Evolutionary conservation across 2,329 filamentous ascomycete species (phyloP), one percentile per base, ranked within the genome.

Genomic region (Rutstroemia sp.): DNA sequence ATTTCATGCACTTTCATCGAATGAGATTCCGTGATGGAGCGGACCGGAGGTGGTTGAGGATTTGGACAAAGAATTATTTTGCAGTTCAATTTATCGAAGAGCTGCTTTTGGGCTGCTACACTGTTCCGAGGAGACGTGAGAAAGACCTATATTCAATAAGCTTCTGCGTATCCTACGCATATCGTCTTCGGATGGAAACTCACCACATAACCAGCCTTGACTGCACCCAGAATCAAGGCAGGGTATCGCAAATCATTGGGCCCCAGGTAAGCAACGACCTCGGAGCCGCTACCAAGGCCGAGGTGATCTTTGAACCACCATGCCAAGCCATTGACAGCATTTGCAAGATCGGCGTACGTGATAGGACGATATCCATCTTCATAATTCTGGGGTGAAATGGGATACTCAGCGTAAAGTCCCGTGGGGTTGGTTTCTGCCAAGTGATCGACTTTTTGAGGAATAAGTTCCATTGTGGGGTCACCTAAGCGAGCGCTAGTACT

Each of bases 181-280:
- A n/a, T n/a, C n/a, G n/a, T n/a, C n/a, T n/a, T n/a, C n/a, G n/a
- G n/a, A n/a, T n/a, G n/a, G n/a, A n/a, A n/a, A n/a, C 18, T 25
- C 5, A 50, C 49, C 14, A 46, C 37, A 8, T 53, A 53, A 9
- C 42, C 54, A 45, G 54, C 30, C 30, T 56, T 53, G 18, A 47
- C 30, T 3, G 41, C 49, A 10, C 39, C 42, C 9, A 57, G 18
- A 5, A 53, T 39, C 5, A 47, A 27, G 16, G 48, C 41, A n/a
- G 41, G n/a, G 41, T 38, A 48, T n/a, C 41, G 38, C n/a, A 52
- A 10, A 48, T 57, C 49, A 46, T 42, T 53, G 19, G 54, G 34
- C 0, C 74, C 75, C 48, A 77, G 71, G 61, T 76, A 78, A 2
- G 74, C 72, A 25, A 78, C 66, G 0, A 73, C 75, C 1, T 71